phyloP scores from a whole-genome alignment of 1,284 basidiomycete species.

The Cutaneotrichosporon dermatis region DNA sequence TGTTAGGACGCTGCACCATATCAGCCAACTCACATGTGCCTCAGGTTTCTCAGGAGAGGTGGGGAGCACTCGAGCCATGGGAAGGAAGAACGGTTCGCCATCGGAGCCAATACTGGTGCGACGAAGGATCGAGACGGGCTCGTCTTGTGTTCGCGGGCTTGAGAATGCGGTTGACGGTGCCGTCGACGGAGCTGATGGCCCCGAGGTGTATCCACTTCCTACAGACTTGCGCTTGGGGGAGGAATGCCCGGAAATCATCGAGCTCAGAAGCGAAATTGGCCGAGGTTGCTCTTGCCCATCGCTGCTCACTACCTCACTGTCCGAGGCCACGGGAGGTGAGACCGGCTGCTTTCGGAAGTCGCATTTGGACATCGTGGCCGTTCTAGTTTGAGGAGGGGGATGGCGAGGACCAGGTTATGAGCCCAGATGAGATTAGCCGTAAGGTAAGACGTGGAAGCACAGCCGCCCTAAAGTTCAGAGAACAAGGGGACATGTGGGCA shows the following conservation, averaged over 20 bases:
- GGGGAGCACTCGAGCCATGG: conserved; percentile 3
- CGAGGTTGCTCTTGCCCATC: conserved; percentile 9
- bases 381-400: not conserved
- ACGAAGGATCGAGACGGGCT: conserved; percentile 30
- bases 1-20: not conserved
- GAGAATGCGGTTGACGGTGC: conserved; percentile 33
- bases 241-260: conserved; percentile 23
- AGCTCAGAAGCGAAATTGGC: conserved; percentile 31
- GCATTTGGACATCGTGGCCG: not conserved
- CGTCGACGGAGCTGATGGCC: conserved; percentile 22
- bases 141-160: conserved; percentile 20
- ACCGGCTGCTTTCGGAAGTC: conserved; percentile 19
- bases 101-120: conserved; percentile 28
- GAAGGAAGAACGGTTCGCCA: conserved; percentile 20
- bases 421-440: not conserved
- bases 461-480: too few species aligned
- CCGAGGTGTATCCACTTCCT: conserved; percentile 5
- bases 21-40: not conserved
- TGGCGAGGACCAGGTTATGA: not conserved
- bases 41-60: conserved; percentile 2
- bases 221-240: conserved; percentile 10
- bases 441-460: too few species aligned
- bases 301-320: conserved; percentile 12
- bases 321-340: conserved; percentile 7
- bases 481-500: too few species aligned